phyloP scores from a whole-genome alignment of 345 rosid genomes.

The Citrus inodora region DNA sequence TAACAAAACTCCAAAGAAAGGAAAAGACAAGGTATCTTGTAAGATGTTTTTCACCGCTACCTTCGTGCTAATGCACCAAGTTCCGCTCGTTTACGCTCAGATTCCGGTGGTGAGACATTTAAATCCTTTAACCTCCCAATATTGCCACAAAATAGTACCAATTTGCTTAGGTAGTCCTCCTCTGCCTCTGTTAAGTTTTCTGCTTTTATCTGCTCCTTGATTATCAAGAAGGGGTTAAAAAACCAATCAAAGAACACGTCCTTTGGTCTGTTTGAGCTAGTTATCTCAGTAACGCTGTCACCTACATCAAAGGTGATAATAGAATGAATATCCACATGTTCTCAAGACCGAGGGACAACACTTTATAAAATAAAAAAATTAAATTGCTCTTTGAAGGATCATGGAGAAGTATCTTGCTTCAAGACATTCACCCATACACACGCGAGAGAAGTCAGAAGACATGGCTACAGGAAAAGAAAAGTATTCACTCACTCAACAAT shows the following conservation, averaged over 20 bases:
- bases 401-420: background rate
- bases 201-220: conserved; percentile 88
- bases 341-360: background rate
- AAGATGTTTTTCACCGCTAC: conserved; percentile 30
- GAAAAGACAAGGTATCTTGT: background rate
- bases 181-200: conserved; percentile 60
- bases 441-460: background rate
- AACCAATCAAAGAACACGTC: conserved; percentile 92
- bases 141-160: conserved; percentile 66
- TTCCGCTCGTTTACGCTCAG: conserved; percentile 79
- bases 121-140: conserved; percentile 51
- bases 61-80: conserved; percentile 92
- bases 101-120: conserved; percentile 51
- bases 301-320: conserved; percentile 35
- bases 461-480: background rate
- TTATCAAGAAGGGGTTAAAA: conserved; percentile 74
- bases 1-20: background rate
- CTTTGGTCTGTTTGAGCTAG: conserved; percentile 69
- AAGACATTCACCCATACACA: background rate
- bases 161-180: conserved; percentile 74
- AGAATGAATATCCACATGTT: conserved; percentile 9
- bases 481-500: conserved; percentile 54
- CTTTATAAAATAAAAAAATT: background rate
- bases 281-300: conserved; percentile 57
- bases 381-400: background rate